A percentile compares a stretch with the other conserved stretches of the same genome.
These are phyloP conservation scores for Whalleya microplaca DNA, from an alignment of 2,329 filamentous ascomycete species.

Conservation along the genomic window DNA sequence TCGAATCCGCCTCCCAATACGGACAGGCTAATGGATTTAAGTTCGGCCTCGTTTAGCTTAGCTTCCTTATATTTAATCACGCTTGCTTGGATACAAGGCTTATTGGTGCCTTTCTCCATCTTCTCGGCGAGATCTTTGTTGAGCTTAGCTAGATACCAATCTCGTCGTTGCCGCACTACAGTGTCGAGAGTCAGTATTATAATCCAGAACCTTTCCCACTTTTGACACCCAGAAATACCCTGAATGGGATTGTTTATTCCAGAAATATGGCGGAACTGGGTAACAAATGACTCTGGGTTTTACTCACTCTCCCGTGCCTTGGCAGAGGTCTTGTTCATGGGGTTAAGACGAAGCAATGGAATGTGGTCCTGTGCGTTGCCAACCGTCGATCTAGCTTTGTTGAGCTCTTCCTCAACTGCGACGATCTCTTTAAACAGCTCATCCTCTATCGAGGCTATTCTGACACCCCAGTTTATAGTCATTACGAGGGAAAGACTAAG, in stretches of 20 bases:
- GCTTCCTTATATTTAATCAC: constrained; percentile 45
- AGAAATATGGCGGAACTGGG: too few species aligned
- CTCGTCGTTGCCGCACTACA: constrained; percentile 69
- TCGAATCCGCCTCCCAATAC: constrained; percentile 84
- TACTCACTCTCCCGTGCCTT: constrained; percentile 68
- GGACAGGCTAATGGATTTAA: constrained; percentile 80
- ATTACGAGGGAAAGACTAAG: constrained; percentile 78
- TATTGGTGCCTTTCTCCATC: constrained; percentile 45
- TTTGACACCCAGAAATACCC: too few species aligned
- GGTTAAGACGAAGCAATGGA: constrained; percentile 70
- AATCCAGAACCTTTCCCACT: too few species aligned
- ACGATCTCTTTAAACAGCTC: constrained; percentile 73
- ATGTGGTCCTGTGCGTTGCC: constrained; percentile 88
- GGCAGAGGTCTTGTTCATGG: constrained; percentile 35
- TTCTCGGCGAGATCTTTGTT: constrained; percentile 57
- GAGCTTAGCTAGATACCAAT: constrained; percentile 68
- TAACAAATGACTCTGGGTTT: too few species aligned
- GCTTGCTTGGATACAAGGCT: constrained; percentile 46
- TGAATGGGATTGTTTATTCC: too few species aligned
- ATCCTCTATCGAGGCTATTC: constrained; percentile 72
- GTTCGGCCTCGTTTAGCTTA: constrained; percentile 58
- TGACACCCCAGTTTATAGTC: constrained; percentile 78
- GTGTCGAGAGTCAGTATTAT: too few species aligned
- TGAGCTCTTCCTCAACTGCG: constrained; percentile 74
- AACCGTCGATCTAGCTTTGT: constrained; percentile 76